Evolutionary conservation across 148 eudicot species (phyloP), one percentile per base, ranked within the genome.

Genomic region (Rhododendron ovatum): DNA sequence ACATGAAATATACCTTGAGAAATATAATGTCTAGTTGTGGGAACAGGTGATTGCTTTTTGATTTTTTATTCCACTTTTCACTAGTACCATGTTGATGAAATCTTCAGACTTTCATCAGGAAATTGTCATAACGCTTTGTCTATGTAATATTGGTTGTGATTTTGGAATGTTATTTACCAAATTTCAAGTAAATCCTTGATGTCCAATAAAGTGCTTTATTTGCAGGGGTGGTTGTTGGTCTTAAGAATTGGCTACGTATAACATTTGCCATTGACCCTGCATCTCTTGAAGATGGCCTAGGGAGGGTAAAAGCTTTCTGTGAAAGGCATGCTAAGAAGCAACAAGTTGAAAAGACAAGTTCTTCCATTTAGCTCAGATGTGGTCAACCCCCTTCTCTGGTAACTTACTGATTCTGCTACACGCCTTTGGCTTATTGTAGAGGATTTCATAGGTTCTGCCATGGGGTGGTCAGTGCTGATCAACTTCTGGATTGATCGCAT

Each of bases 161-260:
- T 20, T 59, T 22, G 67, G 26, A 20, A 24, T n/a, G 71, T n/a
- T 63, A 24, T 63, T 24, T 63, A 63, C 71, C 71, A 24, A n/a
- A 63, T 63, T 24, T 7, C 71, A 63, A 24, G 71, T 63, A 9
- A 63, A 63, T 63, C 11, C 28, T 63, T 6, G 35, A 82, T 2
- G 22, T 74, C 20, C 59, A 13, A 33, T 43, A 71, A 30, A 71
- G 39, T 71, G 76, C 39, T 71, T 30, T 71, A 71, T 30, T 71
- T 71, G 15, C 77, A 93, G 94, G 94, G 57, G 53, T 41, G 73
- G 85, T 89, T n/a, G 90, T 93, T 35, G 92, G 94, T 13, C 50
- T 91, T 88, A 90, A 88, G 83, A 88, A 90, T 81, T 92, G 93
- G 93, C 18, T 93, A 43, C 85, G 92, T 26, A 88, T 93, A 55